phyloP scores from a whole-genome alignment of 2,329 filamentous ascomycete species.

The Leptodontidium sp. region DNA sequence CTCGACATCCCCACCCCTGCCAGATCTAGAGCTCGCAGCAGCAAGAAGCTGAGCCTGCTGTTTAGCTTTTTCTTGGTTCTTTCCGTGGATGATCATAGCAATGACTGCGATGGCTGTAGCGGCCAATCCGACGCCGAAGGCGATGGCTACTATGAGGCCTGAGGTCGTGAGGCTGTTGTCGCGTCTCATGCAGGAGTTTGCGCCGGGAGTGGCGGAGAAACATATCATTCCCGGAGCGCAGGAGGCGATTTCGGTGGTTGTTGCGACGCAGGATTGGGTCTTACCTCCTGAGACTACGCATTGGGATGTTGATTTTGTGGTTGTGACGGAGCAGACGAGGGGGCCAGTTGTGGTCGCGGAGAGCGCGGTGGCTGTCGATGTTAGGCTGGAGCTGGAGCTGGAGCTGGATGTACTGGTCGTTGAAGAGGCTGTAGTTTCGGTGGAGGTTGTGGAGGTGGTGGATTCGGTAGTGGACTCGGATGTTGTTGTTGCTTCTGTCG shows the following conservation, averaged over 20 bases:
- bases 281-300: slow-evolving; percentile 24
- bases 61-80: slow-evolving; percentile 26
- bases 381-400: background rate
- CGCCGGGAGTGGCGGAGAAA: slow-evolving; percentile 26
- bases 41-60: slow-evolving; percentile 10
- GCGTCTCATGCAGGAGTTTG: slow-evolving; percentile 37
- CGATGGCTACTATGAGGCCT: slow-evolving; percentile 39
- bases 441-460: slow-evolving; percentile 17
- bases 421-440: slow-evolving; percentile 15
- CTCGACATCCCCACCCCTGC: slow-evolving; percentile 26
- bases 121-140: slow-evolving; percentile 33
- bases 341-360: slow-evolving; percentile 21
- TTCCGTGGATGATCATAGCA: slow-evolving; percentile 23
- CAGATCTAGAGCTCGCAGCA: slow-evolving; percentile 10
- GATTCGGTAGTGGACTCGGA: slow-evolving; percentile 15
- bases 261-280: slow-evolving; percentile 32
- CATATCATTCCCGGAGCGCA: slow-evolving; percentile 39
- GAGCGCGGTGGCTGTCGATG: slow-evolving; percentile 20
- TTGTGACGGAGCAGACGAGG: slow-evolving; percentile 33
- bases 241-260: slow-evolving; percentile 27
- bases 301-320: slow-evolving; percentile 27
- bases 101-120: slow-evolving; percentile 30
- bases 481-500: slow-evolving; percentile 24
- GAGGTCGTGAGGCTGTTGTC: slow-evolving; percentile 36
- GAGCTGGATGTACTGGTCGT: slow-evolving; percentile 18